Evolutionary conservation across 768 basidiomycete genomes (phyloP).

Genomic region (Phaeotremella fagi): DNA sequence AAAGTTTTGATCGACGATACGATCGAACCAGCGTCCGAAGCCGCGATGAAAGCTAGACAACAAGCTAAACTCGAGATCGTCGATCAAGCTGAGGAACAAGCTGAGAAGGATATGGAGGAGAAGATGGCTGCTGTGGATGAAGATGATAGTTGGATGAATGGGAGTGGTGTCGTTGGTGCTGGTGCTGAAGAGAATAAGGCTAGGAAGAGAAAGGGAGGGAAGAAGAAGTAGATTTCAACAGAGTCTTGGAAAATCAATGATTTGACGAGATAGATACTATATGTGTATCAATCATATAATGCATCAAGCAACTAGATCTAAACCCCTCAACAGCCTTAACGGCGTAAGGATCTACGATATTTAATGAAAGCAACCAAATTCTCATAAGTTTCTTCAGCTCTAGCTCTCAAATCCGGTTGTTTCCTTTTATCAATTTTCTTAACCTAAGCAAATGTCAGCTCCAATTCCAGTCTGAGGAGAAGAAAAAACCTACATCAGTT

Average conservation of each 20-base stretch:
- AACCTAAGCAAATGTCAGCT: constrained; percentile 29
- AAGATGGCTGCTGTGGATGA: constrained; percentile 9
- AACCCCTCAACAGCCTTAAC: too few species aligned
- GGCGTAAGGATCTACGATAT: constrained; percentile 44
- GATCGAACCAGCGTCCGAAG: constrained; percentile 32
- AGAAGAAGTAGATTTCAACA: constrained; percentile 28
- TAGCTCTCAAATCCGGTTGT: constrained; percentile 42
- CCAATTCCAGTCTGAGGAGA: neutral
- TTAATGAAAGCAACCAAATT: constrained; percentile 51
- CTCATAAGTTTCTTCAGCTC: constrained; percentile 50
- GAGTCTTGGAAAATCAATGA: neutral
- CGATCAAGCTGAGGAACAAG: neutral
- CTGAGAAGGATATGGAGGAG: constrained; percentile 4
- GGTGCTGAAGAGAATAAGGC: constrained; percentile 10
- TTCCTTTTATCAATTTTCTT: constrained; percentile 50
- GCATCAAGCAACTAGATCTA: too few species aligned
- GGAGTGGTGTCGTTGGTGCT: neutral
- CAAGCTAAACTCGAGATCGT: constrained; percentile 9
- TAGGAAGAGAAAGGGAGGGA: constrained; percentile 13
- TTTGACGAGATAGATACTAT: neutral
- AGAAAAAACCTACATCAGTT: constrained; percentile 41
- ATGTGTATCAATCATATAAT: too few species aligned
- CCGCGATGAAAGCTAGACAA: constrained; percentile 25
- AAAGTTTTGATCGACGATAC: constrained; percentile 22
- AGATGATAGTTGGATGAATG: constrained; percentile 44